A percentile compares a stretch with the other conserved stretches of the same genome.
These are phyloP conservation scores for Apophysomyces ossiformis DNA, from an alignment of 371 early-diverging fungal species.

Conservation along the genomic window DNA sequence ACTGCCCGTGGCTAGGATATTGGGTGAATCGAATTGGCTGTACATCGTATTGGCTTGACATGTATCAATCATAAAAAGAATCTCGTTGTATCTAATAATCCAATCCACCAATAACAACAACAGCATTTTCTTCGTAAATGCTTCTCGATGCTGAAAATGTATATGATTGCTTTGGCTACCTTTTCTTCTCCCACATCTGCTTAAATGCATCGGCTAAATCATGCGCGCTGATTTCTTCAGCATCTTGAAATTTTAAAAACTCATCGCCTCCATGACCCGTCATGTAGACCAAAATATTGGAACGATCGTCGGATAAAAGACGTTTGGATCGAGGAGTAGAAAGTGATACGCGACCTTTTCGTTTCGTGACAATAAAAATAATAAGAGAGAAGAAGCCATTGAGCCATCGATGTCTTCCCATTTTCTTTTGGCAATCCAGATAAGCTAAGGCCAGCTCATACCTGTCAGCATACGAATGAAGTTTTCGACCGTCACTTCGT, in stretches of 20 bases:
- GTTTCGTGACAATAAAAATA: too few relatives aligned
- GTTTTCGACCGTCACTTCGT: conserved; percentile 97
- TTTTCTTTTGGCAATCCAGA: conserved; percentile 8
- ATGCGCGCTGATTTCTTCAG: conserved; percentile 92
- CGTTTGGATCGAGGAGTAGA: conserved; percentile 91
- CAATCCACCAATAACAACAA: too few relatives aligned
- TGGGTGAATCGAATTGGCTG: conserved; percentile 87
- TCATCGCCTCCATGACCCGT: conserved; percentile 98
- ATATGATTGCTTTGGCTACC: conserved; percentile 37
- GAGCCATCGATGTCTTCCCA: neutral
- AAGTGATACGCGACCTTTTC: conserved; percentile 68
- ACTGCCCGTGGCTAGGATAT: conserved; percentile 90
- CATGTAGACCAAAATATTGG: conserved; percentile 95
- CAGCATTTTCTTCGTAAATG: conserved; percentile 5
- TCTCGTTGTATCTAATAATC: conserved; percentile 83
- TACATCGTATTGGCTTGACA: conserved; percentile 98
- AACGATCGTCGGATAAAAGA: conserved; percentile 90
- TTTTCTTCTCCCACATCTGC: conserved; percentile 94
- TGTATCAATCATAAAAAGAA: conserved; percentile 96
- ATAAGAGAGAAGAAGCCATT: too few relatives aligned
- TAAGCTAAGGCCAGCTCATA: conserved; percentile 23
- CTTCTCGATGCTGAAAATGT: neutral
- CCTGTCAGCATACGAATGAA: conserved; percentile 94
- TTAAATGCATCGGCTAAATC: conserved; percentile 95
- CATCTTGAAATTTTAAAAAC: conserved; percentile 97